phyloP scores from a whole-genome alignment of 2,329 filamentous ascomycete species.

The Clarireedia paspali region DNA sequence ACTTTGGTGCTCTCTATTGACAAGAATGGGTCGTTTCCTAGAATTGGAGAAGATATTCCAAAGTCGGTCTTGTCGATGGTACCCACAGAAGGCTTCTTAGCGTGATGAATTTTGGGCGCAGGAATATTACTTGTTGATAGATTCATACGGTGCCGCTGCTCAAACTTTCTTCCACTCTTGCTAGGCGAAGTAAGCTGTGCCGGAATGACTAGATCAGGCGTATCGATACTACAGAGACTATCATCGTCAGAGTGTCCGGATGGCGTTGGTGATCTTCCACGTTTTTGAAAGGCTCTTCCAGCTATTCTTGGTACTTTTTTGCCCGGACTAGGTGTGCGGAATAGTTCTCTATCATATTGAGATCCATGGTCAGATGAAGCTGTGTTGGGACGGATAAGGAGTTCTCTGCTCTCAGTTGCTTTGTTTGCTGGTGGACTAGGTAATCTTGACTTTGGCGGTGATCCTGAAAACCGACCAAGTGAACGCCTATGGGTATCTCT shows the following conservation, averaged over 20 bases:
- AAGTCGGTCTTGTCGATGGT: constrained; percentile 1
- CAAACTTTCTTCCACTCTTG: constrained; percentile 10
- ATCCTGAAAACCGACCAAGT: constrained; percentile 3
- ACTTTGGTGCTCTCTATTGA: constrained; percentile 16
- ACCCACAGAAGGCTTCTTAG: not conserved
- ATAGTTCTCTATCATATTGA: constrained; percentile 12
- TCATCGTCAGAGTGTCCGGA: constrained; percentile 18
- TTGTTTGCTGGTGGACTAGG: constrained; percentile 16
- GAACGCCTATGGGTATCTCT: constrained; percentile 1
- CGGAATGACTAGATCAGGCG: constrained; percentile 19
- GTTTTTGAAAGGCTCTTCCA: not conserved
- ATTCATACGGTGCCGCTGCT: constrained; percentile 11
- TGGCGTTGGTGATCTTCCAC: constrained; percentile 11
- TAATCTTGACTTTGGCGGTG: constrained; percentile 18
- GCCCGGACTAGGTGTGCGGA: constrained; percentile 14
- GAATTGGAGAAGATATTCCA: constrained; percentile 5
- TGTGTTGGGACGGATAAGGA: constrained; percentile 9
- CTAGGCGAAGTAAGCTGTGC: constrained; percentile 21
- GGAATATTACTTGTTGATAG: constrained; percentile 11
- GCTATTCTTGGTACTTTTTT: constrained; percentile 10
- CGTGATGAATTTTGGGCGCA: not conserved
- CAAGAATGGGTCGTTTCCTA: constrained; percentile 20
- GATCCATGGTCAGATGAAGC: constrained; percentile 16
- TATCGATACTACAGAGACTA: constrained; percentile 18
- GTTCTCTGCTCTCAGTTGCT: constrained; percentile 17